Conservation (phyloP, 2,329 filamentous ascomycete species). For the Scedosporium apiospermum region DNA sequence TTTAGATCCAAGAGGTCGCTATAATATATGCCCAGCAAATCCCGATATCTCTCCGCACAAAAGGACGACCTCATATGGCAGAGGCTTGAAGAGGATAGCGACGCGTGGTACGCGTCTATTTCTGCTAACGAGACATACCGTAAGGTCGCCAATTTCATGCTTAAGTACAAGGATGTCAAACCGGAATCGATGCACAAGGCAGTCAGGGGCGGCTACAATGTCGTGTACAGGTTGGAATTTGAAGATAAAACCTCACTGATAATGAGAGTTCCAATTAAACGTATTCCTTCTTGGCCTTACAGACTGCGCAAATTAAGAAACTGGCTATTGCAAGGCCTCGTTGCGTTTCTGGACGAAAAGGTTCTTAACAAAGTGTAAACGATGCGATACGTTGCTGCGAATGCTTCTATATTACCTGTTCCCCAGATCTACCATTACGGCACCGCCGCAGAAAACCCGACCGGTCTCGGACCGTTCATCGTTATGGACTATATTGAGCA, state of each 20-base stretch:
- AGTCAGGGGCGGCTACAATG: conserved; percentile 20
- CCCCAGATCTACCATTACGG: conserved; percentile 21
- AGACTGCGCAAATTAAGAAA: neutral
- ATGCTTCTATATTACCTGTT: conserved; percentile 25
- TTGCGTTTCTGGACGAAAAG: conserved; percentile 25
- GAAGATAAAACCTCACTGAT: conserved; percentile 20
- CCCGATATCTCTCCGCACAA: conserved; percentile 13
- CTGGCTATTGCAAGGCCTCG: conserved; percentile 9
- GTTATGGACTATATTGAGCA: conserved; percentile 27
- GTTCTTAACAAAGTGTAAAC: conserved; percentile 23
- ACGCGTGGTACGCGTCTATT: conserved; percentile 16
- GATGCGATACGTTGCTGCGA: conserved; percentile 20
- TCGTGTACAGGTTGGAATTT: conserved; percentile 21
- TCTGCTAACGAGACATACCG: conserved; percentile 12
- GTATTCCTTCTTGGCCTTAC: conserved; percentile 6
- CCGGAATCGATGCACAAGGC: conserved; percentile 14
- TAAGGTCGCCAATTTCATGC: conserved; percentile 14
- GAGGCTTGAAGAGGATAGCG: conserved; percentile 14
- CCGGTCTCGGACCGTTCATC: conserved; percentile 24
- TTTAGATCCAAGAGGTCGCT: neutral
- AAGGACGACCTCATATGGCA: conserved; percentile 20
- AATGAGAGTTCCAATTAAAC: conserved; percentile 19
- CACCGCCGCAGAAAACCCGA: conserved; percentile 20
- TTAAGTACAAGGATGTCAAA: conserved; percentile 15
- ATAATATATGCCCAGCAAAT: conserved; percentile 16